Evolutionary conservation across 139 green algal genomes (phyloP).

Genomic region (Medakamo hakoo): DNA sequence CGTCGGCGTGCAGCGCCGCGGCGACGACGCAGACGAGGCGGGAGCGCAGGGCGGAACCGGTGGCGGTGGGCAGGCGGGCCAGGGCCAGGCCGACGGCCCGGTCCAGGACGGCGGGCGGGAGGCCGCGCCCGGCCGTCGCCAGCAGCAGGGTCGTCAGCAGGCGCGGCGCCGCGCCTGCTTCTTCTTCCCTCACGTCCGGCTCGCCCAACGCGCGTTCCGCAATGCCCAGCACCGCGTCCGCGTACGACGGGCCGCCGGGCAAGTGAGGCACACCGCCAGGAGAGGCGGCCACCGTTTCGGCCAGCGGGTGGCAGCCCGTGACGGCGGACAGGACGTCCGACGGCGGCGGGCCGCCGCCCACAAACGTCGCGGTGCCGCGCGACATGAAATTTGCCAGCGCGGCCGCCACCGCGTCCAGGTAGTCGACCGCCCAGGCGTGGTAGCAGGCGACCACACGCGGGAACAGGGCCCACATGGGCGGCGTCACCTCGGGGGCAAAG

Average conservation of each 20-base stretch:
- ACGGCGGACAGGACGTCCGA: no score
- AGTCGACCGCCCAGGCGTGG: neutral
- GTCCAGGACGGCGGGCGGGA: neutral
- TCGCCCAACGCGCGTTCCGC: neutral
- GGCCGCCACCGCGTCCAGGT: neutral
- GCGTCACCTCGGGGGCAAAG: conserved; percentile 53
- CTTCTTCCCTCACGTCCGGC: neutral
- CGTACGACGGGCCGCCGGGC: neutral
- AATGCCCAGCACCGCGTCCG: neutral
- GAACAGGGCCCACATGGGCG: conserved; percentile 78
- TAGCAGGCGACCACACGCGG: conserved; percentile 41
- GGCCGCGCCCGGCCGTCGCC: no score
- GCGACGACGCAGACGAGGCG: neutral
- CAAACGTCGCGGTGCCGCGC: neutral
- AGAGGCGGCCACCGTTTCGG: no score
- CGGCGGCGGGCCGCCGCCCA: no score
- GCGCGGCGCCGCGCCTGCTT: neutral
- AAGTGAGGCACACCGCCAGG: no score
- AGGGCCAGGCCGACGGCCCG: neutral
- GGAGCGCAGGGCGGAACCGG: neutral
- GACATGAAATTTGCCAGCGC: neutral
- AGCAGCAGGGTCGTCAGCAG: neutral
- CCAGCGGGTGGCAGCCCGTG: no score
- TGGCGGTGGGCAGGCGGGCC: neutral
- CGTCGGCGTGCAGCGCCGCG: neutral